phyloP scores from a whole-genome alignment of 768 basidiomycete genomes.

The Leccinellum rugosiceps region DNA sequence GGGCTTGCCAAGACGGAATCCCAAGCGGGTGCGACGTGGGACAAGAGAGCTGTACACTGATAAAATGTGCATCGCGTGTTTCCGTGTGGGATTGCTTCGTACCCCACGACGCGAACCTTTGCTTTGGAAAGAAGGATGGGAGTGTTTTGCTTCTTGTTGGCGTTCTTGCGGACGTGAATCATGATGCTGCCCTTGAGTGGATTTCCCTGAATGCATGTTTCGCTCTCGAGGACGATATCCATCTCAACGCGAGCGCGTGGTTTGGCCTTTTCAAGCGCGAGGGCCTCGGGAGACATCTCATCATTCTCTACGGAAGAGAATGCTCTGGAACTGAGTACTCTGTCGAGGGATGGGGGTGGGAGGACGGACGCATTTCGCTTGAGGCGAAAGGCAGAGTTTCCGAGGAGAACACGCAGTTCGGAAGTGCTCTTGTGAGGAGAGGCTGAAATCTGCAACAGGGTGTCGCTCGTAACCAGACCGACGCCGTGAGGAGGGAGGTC shows the following conservation, averaged over 20 bases:
- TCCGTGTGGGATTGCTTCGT: constrained; percentile 64
- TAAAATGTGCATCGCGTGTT: constrained; percentile 78
- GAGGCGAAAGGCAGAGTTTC: constrained; percentile 55
- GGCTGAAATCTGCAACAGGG: constrained; percentile 50
- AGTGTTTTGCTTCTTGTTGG: constrained; percentile 47
- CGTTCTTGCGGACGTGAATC: constrained; percentile 54
- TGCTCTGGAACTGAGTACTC: constrained; percentile 2
- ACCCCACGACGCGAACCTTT: constrained; percentile 81
- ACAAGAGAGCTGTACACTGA: constrained; percentile 59
- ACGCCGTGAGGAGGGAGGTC: constrained; percentile 10
- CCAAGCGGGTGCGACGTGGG: constrained; percentile 45
- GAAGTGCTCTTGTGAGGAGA: constrained; percentile 48
- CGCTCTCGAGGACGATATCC: constrained; percentile 73
- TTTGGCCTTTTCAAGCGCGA: constrained; percentile 69
- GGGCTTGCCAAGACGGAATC: constrained; percentile 42
- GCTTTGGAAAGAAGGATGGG: constrained; percentile 66
- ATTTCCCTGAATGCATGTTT: constrained; percentile 78
- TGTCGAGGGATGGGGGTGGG: constrained; percentile 21
- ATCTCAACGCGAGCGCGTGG: constrained; percentile 74
- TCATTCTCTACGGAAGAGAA: constrained; percentile 6
- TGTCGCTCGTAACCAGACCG: constrained; percentile 45
- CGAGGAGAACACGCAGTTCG: constrained; percentile 61
- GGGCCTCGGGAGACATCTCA: constrained; percentile 23
- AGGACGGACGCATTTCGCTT: constrained; percentile 50
- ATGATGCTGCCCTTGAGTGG: constrained; percentile 67